Percentiles rank a stretch among this genome's conserved stretches.
These are phyloP conservation scores for Aspergillus sp. DNA, from an alignment of 2,329 filamentous ascomycete species.

Conservation along the genomic window DNA sequence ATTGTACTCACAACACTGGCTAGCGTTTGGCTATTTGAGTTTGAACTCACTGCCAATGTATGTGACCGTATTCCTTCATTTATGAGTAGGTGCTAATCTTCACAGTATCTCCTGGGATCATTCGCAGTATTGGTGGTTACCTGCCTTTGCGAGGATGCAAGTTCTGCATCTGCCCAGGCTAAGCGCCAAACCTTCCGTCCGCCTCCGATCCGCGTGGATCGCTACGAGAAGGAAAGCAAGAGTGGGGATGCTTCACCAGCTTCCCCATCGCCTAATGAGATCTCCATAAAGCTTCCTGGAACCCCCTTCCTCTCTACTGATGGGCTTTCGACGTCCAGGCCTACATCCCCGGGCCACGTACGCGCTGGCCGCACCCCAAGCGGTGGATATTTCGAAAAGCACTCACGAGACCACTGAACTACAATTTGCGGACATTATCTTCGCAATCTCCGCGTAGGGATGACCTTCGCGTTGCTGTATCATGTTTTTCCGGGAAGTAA, in stretches of 20 bases:
- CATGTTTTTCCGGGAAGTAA: slow-evolving; percentile 18
- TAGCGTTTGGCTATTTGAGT: slow-evolving; percentile 83
- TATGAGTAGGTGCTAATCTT: slow-evolving; percentile 11
- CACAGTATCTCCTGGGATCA: slow-evolving; percentile 79
- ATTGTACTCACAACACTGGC: slow-evolving; percentile 84
- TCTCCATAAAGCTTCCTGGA: slow-evolving; percentile 48
- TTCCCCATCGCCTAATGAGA: slow-evolving; percentile 43
- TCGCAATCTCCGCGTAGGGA: slow-evolving; percentile 16
- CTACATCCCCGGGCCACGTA: slow-evolving; percentile 52
- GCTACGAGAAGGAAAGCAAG: slow-evolving; percentile 73
- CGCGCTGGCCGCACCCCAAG: slow-evolving; percentile 40
- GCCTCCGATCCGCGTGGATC: slow-evolving; percentile 60
- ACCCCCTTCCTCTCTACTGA: slow-evolving; percentile 52
- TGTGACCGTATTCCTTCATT: slow-evolving; percentile 40
- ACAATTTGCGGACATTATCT: slow-evolving; percentile 22
- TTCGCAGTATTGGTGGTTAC: slow-evolving; percentile 76
- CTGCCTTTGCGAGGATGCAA: slow-evolving; percentile 75
- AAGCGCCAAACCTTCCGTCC: slow-evolving; percentile 56
- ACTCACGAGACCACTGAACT: slow-evolving; percentile 26
- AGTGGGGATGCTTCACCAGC: slow-evolving; percentile 41
- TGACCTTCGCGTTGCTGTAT: slow-evolving; percentile 12
- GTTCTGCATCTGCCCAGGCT: slow-evolving; percentile 17
- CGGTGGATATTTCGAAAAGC: slow-evolving; percentile 42
- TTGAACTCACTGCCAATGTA: slow-evolving; percentile 71
- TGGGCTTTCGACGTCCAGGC: slow-evolving; percentile 55